Evolutionary conservation across 805 yeast species (phyloP), one percentile per base, ranked within the genome.

Genomic region (Yarrowia hollandica): DNA sequence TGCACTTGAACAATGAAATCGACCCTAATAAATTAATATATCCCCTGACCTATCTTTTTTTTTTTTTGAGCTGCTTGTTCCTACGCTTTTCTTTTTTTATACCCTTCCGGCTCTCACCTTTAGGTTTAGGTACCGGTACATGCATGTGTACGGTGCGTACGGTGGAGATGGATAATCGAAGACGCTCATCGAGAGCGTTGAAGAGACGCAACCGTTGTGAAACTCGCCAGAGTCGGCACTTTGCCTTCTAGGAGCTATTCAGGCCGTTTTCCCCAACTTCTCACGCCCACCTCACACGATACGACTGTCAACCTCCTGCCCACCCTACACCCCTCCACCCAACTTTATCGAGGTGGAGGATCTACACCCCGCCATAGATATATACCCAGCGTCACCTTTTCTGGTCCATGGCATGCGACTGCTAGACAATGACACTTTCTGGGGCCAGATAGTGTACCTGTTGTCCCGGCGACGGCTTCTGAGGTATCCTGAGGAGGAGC

Each of bases 381-480:
- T 48, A 48, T 48, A 31, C 39, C 39, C 28, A 7, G 22, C 22
- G 39, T 15, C 11, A 5, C 35, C 35, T 15, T 18, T 14, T 2
- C n/a, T 6, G 37, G 37, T 30, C 21, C 25, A 30, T 14, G 37
- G 55, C 39, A 48, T 48, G 55, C 38, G 55, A 33, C 39, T 48
- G 38, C 38, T 48, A n/a, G 55, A 48, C 55, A 48, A 48, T 56
- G 60, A 56, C 33, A 46, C 58, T 28, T 39, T 46, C 39, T 46
- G 57, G 60, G 57, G 54, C 22, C 57, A 56, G 38, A 42, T 39
- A 15, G 39, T 56, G 34, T 42, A 39, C 42, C 54, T 33, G 38
- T 19, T 31, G 46, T 46, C 60, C 23, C 30, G 30, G 30, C 21
- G 12, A 18, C 30, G 34, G 38, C 23, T 46, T 4, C 34, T 46